Base-by-base conservation (phyloP, 352 stramenopile genomes). In the Phytophthora cryptogea region DNA sequence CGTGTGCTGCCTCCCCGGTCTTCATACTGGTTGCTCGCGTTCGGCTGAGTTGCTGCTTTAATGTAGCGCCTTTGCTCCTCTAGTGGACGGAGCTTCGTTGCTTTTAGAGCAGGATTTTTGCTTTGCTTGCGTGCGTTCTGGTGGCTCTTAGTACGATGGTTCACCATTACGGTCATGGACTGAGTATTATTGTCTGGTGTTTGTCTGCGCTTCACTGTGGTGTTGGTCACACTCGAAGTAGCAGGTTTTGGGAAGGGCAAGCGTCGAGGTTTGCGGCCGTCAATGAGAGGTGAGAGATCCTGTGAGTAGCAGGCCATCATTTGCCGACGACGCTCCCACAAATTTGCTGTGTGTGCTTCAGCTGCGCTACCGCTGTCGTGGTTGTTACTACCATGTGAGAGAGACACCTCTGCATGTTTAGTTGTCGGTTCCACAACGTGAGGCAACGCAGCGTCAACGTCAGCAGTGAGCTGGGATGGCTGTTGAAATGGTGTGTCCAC, bases 241-340 rank as follows among this genome's bases (percentile, higher is more conserved):
- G 52, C 27, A 47, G 59, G 48, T 17, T 66, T 68, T 9, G 71
- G 63, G 11, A 74, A 47, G 0, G 74, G 65, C 7, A 89, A 52
- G 23, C 68, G 68, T 56, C 72, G 84, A 13, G 78, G 80, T 20
- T 79, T 84, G 14, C 62, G 42, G 6, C 78, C 80, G 39, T 83
- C 46, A 30, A 88, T 62, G 13, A 90, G 67, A 10, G 78, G 80
- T 4, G 78, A 78, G 11, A 90, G 59, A 37, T 90, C 80, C 45
- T 90, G 78, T 10, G 78, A 77, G 65, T 90, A 90, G 35, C 76
- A 87, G 16, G 51, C 68, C 49, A 78, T 55, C 50, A 72, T 74
- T 41, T 79, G 70, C 13, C 61, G 55, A 37, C 68, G 73, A 14
- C 73, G 67, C 42, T 77, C 67, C 33, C 66, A 69, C 5, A 66